Percentiles rank a stretch among this genome's conserved stretches.
Conservation (phyloP, 2,329 filamentous ascomycete species). For the Tolypocladium endophyticum region DNA sequence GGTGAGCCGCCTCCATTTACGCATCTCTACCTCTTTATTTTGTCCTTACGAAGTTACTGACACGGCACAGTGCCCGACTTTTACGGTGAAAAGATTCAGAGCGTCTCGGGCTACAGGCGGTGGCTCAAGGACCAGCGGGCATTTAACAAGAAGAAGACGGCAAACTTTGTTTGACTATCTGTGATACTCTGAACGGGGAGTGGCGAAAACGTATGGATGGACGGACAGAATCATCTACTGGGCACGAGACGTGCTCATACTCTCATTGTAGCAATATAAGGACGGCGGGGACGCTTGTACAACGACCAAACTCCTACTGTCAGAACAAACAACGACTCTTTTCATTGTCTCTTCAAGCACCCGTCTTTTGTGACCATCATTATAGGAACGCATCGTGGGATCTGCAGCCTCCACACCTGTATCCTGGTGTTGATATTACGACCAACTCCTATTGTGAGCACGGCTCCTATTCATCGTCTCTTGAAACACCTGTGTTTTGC, state of each 20-base stretch:
- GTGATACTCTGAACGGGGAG: constrained; percentile 4
- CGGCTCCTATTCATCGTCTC: constrained; percentile 1
- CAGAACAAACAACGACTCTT: constrained; percentile 13
- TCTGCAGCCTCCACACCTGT: no score
- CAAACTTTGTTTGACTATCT: constrained; percentile 48
- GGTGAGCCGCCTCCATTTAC: constrained; percentile 25
- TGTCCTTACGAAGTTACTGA: constrained; percentile 7
- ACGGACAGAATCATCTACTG: constrained; percentile 1
- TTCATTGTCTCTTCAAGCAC: not conserved
- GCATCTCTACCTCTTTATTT: not conserved
- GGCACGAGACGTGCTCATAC: constrained; percentile 2
- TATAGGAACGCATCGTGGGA: no score
- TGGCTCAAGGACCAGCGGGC: constrained; percentile 97
- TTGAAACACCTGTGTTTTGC: no score
- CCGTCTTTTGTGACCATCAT: accelerated
- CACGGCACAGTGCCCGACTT: constrained; percentile 69
- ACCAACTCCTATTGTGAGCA: constrained; percentile 11
- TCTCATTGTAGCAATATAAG: constrained; percentile 5
- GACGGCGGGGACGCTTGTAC: constrained; percentile 10
- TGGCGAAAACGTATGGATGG: not conserved
- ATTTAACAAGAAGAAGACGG: constrained; percentile 90
- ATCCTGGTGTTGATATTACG: no score
- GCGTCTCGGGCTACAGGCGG: constrained; percentile 79
- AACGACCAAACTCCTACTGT: constrained; percentile 14
- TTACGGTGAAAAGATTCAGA: constrained; percentile 97